Evolutionary conservation across 164 flowering plant species (phyloP), one percentile per base, ranked within the genome.

Genomic region (Piper longum): DNA sequence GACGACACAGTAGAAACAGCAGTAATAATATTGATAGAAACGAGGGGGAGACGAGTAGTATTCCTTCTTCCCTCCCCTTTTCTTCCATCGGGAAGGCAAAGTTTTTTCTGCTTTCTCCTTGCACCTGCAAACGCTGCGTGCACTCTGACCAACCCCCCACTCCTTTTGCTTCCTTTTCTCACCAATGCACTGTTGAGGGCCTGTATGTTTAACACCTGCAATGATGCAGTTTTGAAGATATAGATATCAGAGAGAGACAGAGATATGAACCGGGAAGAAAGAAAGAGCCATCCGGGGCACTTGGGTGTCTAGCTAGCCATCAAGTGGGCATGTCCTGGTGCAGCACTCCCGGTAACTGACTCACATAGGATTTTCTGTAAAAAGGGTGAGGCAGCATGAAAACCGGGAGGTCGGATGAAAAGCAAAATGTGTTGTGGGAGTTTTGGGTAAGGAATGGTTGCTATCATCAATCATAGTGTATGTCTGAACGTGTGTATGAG

Each of bases 311-410:
- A 9, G 48, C 48, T 44, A 5, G 6, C 48, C 2, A 44, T 44
- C 59, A 18, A 6, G 19, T 39, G 59, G 41, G 60, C 60, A 57
- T 26, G 60, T 57, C 26, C 60, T 26, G 41, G 41, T 2, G 60
- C 60, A 41, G 41, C 60, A 19, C 3, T 41, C 41, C 60, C 60
- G 41, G 60, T 57, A 60, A 60, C 62, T 60, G 62, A 60, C 19
- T 41, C 3, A 41, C 48, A 60, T 60, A 60, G 62, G 62, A 60
- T 60, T 60, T 60, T 60, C 62, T 60, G 62, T 60, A 60, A 60
- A 57, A 60, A 60, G 62, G 62, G 18, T 5, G 48, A 14, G n/a
- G 45, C 62, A 60, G 62, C 62, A 60, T 42, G 42, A 60, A 60
- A 42, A 41, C 62, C 62, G 62, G 62, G 62, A 41, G 62, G 17